phyloP scores from a whole-genome alignment of 2,329 filamentous ascomycete species.

The Colletotrichum phormii region DNA sequence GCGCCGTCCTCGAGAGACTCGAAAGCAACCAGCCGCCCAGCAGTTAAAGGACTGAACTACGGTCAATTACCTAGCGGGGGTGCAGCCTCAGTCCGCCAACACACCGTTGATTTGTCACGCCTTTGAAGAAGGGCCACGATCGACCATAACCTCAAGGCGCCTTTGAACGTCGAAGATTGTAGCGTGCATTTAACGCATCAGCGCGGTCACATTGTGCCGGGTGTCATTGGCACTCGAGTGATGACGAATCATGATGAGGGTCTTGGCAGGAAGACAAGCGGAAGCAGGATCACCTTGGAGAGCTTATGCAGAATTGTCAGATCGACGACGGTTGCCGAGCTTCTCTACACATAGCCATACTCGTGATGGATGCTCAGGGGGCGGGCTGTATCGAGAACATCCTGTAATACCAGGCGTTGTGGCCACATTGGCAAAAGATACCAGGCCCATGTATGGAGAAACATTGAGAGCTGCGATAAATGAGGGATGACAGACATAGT shows the following conservation, averaged over 20 bases:
- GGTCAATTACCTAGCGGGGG: not conserved
- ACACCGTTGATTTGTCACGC: not conserved
- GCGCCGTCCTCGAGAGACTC: slow-evolving; percentile 28
- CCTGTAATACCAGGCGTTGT: not conserved
- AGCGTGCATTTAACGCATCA: not conserved
- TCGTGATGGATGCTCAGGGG: not conserved
- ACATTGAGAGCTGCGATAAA: not conserved
- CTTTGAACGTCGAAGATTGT: not conserved
- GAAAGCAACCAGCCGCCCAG: slow-evolving; percentile 23
- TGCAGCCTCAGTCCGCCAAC: not conserved
- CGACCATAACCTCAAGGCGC: not conserved
- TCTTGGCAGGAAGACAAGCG: too few relatives aligned
- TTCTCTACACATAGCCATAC: too few relatives aligned
- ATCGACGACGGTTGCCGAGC: too few relatives aligned
- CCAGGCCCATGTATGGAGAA: not conserved
- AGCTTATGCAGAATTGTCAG: too few relatives aligned
- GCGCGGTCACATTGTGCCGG: not conserved
- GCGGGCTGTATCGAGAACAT: not conserved
- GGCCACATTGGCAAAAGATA: not conserved
- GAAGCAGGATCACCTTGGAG: too few relatives aligned
- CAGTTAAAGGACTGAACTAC: not conserved
- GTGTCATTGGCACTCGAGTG: too few relatives aligned
- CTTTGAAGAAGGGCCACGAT: not conserved
- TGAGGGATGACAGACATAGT: not conserved
- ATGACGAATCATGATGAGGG: too few relatives aligned